These are phyloP conservation scores for Scutellaria barbata DNA, from an alignment of 257 asterid species.

Conservation along the genomic window DNA sequence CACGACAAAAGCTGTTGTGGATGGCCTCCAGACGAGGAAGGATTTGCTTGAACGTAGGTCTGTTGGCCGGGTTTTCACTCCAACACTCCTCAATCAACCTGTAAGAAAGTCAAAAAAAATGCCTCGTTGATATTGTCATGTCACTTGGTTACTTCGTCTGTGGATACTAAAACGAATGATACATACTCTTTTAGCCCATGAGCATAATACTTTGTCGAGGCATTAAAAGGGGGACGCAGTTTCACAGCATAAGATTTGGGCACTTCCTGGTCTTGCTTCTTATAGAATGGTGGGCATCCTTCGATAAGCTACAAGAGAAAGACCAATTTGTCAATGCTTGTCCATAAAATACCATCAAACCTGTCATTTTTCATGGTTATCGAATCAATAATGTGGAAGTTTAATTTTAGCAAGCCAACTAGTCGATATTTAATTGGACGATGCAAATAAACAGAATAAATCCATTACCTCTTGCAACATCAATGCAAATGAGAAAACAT, in stretches of 20 bases:
- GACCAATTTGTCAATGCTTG: conserved; percentile 34
- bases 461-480: conserved; percentile 86
- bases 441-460: conserved; percentile 12
- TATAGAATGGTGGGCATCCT: conserved; percentile 72
- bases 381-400: not conserved
- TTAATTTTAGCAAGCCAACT: not conserved
- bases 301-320: conserved; percentile 74
- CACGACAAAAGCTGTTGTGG: conserved; percentile 57
- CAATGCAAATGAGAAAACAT: conserved; percentile 90
- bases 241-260: conserved; percentile 62
- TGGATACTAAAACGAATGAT: not conserved
- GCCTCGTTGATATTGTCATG: not conserved
- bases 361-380: not conserved
- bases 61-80: conserved; percentile 68
- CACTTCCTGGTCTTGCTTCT: conserved; percentile 67
- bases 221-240: conserved; percentile 83
- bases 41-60: conserved; percentile 85
- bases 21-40: conserved; percentile 79
- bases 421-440: not conserved
- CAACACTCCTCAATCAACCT: conserved; percentile 94
- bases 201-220: conserved; percentile 64
- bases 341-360: not conserved
- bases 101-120: conserved; percentile 24
- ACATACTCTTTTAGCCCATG: conserved; percentile 84
- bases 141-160: not conserved